These are phyloP conservation scores for Millerago galiae DNA, from an alignment of 805 yeast species.

Conservation along the genomic window DNA sequence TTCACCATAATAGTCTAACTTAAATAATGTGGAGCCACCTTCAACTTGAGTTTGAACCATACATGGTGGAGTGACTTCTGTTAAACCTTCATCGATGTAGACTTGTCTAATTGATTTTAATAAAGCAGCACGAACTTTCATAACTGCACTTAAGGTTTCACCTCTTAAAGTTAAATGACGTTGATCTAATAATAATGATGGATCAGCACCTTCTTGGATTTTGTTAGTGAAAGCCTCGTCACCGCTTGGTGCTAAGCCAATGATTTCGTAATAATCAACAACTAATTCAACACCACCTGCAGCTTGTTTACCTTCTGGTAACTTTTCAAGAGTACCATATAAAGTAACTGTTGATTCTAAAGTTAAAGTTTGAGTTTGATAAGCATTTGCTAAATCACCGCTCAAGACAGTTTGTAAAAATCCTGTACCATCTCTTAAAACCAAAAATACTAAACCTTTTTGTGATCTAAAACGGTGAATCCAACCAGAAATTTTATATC, in stretches of 20 bases:
- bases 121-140: conserved; percentile 88
- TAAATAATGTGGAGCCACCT: conserved; percentile 96
- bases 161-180: conserved; percentile 97
- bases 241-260: conserved; percentile 95
- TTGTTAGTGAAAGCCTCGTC: conserved; percentile 93
- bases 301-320: conserved; percentile 95
- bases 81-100: conserved; percentile 63
- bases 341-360: conserved; percentile 79
- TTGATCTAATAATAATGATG: conserved; percentile 85
- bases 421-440: conserved; percentile 94
- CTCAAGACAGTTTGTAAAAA: conserved; percentile 78
- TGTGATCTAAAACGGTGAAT: conserved; percentile 89
- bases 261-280: conserved; percentile 83
- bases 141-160: conserved; percentile 83
- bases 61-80: conserved; percentile 98
- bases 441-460: conserved; percentile 86
- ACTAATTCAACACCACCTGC: conserved; percentile 95
- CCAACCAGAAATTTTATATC: conserved; percentile 91
- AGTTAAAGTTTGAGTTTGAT: conserved; percentile 77
- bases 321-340: conserved; percentile 71
- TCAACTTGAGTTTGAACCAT: conserved; percentile 99
- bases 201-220: conserved; percentile 90
- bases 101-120: conserved; percentile 70
- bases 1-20: conserved; percentile 91
- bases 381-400: conserved; percentile 90